Evolutionary conservation across 768 basidiomycete species (phyloP).

Genomic region (Mycena polygramma): DNA sequence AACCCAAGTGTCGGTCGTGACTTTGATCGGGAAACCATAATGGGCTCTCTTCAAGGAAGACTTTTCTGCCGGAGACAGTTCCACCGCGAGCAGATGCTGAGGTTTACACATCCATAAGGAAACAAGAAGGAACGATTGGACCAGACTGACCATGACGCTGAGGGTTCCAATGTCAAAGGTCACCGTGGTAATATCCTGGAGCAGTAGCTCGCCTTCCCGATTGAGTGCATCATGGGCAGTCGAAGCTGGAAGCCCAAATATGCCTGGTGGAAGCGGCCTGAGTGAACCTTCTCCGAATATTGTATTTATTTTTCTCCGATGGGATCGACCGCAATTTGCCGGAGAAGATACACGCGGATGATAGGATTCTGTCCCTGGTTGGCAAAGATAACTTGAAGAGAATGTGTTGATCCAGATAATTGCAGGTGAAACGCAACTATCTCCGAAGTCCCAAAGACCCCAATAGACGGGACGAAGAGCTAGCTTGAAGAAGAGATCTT

Average conservation of each 20-base stretch:
- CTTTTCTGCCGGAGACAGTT: conserved; percentile 25
- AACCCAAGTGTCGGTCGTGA: conserved; percentile 33
- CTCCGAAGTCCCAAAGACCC: conserved; percentile 31
- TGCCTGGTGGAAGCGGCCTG: conserved; percentile 18
- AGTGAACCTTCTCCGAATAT: conserved; percentile 18
- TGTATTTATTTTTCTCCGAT: conserved; percentile 11
- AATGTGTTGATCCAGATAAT: conserved; percentile 14
- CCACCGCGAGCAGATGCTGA: conserved; percentile 32
- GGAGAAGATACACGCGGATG: conserved; percentile 32
- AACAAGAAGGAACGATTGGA: not conserved
- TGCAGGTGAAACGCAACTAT: conserved; percentile 30
- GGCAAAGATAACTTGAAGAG: not conserved
- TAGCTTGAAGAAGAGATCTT: not conserved
- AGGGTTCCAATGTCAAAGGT: conserved; percentile 29
- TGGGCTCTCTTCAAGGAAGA: conserved; percentile 22
- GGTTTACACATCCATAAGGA: not conserved
- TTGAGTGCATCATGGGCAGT: conserved; percentile 9
- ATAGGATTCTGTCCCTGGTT: not conserved
- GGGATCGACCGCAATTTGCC: conserved; percentile 14
- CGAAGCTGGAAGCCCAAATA: conserved; percentile 1
- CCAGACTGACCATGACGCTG: conserved; percentile 20
- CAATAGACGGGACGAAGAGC: conserved; percentile 35
- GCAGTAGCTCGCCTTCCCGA: conserved; percentile 32
- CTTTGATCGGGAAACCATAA: conserved; percentile 29
- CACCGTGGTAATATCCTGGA: conserved; percentile 13